A percentile compares a stretch with the other conserved stretches of the same genome.
phyloP scores from a whole-genome alignment of 208 protist genomes.

The Trypanosoma platydactyli region DNA sequence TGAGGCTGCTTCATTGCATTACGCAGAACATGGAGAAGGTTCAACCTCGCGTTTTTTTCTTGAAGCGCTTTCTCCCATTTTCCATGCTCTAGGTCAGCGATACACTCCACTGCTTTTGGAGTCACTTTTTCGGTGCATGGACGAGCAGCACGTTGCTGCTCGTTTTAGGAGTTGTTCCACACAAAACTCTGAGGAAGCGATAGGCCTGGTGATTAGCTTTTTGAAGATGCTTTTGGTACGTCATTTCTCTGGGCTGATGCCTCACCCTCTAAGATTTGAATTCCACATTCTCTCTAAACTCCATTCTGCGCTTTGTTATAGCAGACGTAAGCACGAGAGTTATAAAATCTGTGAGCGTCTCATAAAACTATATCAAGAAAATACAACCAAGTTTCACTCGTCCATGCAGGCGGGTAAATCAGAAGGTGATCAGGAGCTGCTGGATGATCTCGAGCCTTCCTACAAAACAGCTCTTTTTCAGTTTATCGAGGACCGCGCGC shows the following conservation, averaged over 20 bases:
- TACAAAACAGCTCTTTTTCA: constrained; percentile 59
- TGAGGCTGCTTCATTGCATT: constrained; percentile 53
- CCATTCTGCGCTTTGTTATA: constrained; percentile 52
- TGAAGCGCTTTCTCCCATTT: constrained; percentile 47
- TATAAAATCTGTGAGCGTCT: constrained; percentile 60
- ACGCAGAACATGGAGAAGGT: constrained; percentile 56
- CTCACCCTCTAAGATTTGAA: constrained; percentile 50
- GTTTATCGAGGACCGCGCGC: constrained; percentile 64
- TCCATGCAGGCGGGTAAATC: constrained; percentile 12
- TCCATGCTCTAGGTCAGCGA: constrained; percentile 28
- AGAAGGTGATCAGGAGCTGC: constrained; percentile 22
- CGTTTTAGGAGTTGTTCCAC: constrained; percentile 27
- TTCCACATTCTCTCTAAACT: constrained; percentile 68
- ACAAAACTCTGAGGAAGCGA: constrained; percentile 17
- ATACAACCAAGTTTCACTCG: constrained; percentile 38
- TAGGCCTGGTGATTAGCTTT: constrained; percentile 64
- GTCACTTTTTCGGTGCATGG: constrained; percentile 52
- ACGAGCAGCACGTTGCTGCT: constrained; percentile 62
- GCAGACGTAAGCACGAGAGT: constrained; percentile 52
- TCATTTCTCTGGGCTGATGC: constrained; percentile 38
- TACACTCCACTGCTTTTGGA: constrained; percentile 51
- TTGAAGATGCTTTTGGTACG: constrained; percentile 66
- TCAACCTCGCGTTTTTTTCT: constrained; percentile 66
- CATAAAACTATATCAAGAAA: constrained; percentile 52
- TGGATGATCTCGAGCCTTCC: constrained; percentile 49